Evolutionary conservation across 73 alveolate species (phyloP), one percentile per base, ranked within the genome.

Genomic region (Symbiodinium natans): DNA sequence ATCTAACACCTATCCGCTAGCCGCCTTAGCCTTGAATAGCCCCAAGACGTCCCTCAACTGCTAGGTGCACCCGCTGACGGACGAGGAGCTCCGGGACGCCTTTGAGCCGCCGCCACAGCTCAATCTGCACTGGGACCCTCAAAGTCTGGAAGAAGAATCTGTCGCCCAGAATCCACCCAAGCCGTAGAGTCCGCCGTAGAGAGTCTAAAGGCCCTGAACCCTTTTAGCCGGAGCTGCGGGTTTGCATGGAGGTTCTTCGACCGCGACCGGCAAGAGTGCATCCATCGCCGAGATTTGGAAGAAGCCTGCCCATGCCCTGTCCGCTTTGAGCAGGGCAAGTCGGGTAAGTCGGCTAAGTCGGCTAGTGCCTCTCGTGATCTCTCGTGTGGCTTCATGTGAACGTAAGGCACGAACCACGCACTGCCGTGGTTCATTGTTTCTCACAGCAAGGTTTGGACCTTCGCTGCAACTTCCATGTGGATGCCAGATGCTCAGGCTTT

Each of bases 211-310:
- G n/a, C n/a, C 43, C 73, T 23, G 74, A 41, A 19, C 23, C 63
- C 63, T 48, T 48, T 8, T 31, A 1, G 59, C 25, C 56, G 59
- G 87, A 39, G 33, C 25, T 33, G 15, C 41, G 11, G n/a, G n/a
- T n/a, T n/a, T n/a, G n/a, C n/a, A n/a, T n/a, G n/a, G n/a, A 86
- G 94, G 94, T 86, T 86, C 83, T 86, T 86, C 38, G 94, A 86
- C 83, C 94, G 94, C 29, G 94, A 86, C 83, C 83, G 94, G 39
- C 40, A 86, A 23, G 94, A 86, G 56, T 27, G 68, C 41, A 86
- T 86, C 63, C 94, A 86, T 29, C 83, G 40, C 43, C 94, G 71
- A 23, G 94, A 86, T 27, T 38, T 86, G 63, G 94, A 86, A 36
- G 94, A 86, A 86, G 94, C 94, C 25, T 86, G 94, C 71, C 41